phyloP scores from a whole-genome alignment of 2,329 filamentous ascomycete species.

The Dothistroma septosporum region DNA sequence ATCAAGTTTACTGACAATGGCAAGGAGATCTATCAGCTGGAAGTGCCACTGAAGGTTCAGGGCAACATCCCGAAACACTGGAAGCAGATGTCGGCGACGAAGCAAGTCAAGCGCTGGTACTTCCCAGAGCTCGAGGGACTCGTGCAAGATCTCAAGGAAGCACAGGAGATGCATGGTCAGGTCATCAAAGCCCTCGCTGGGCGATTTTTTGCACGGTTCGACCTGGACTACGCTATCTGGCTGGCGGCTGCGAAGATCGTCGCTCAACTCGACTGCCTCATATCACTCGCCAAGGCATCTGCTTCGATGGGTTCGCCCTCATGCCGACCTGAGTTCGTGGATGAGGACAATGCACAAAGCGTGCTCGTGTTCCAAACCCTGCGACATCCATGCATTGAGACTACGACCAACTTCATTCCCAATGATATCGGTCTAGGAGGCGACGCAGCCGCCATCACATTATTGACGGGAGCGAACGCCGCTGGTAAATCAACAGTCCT shows the following conservation, averaged over 20 bases:
- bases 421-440: conserved; percentile 90
- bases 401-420: conserved; percentile 88
- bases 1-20: conserved; percentile 65
- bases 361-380: conserved; percentile 89
- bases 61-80: conserved; percentile 70
- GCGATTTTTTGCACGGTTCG: conserved; percentile 82
- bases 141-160: conserved; percentile 85
- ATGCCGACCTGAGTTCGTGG: conserved; percentile 83
- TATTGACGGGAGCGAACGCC: conserved; percentile 93
- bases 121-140: conserved; percentile 76
- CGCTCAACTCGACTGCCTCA: conserved; percentile 88
- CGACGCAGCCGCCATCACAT: conserved; percentile 72
- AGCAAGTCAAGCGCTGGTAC: conserved; percentile 89
- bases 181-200: conserved; percentile 80
- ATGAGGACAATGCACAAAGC: conserved; percentile 64
- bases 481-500: conserved; percentile 96
- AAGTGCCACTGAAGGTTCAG: conserved; percentile 80
- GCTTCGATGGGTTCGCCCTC: conserved; percentile 77
- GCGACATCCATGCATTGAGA: conserved; percentile 90
- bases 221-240: conserved; percentile 81
- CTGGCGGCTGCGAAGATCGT: conserved; percentile 84
- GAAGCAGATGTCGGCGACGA: conserved; percentile 95
- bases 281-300: conserved; percentile 87
- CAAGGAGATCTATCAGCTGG: conserved; percentile 95
- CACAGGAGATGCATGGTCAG: conserved; percentile 88